A percentile compares a stretch with the other conserved stretches of the same genome.
Conservation (phyloP, 73 alveolate genomes). For the Tetrahymena malaccensis region DNA sequence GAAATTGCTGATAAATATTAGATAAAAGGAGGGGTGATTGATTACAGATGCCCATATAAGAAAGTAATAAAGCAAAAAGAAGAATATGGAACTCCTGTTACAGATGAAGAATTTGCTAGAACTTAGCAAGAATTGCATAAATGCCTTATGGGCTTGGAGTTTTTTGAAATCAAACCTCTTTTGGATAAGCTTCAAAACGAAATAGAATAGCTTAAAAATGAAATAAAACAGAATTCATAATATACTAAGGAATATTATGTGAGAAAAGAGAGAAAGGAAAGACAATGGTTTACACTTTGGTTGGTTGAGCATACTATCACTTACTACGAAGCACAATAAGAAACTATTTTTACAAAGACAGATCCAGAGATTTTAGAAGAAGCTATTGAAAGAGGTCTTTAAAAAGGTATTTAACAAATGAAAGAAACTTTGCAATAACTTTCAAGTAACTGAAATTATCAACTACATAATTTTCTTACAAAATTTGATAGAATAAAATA, state of each 20-base stretch:
- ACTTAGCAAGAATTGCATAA: not conserved
- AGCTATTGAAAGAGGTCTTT: not conserved
- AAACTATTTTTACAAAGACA: not conserved
- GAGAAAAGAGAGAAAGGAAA: not conserved
- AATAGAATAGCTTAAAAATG: not conserved
- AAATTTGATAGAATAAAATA: no score
- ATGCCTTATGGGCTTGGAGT: not conserved
- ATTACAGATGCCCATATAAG: not conserved
- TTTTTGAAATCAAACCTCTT: not conserved
- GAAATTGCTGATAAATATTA: not conserved
- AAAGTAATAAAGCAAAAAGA: not conserved
- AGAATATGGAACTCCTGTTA: not conserved
- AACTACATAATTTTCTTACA: not conserved
- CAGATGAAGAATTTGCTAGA: not conserved
- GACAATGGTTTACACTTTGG: not conserved
- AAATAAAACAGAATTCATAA: no score
- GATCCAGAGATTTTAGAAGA: not conserved
- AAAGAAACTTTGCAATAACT: not conserved
- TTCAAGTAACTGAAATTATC: not conserved
- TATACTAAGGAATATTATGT: no score
- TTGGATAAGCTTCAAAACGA: not conserved
- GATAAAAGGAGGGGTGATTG: not conserved
- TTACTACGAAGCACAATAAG: not conserved
- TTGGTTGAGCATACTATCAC: not conserved
- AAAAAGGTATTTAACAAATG: not conserved